Evolutionary conservation across 768 basidiomycete species (phyloP).

Genomic region (Russula compacta): DNA sequence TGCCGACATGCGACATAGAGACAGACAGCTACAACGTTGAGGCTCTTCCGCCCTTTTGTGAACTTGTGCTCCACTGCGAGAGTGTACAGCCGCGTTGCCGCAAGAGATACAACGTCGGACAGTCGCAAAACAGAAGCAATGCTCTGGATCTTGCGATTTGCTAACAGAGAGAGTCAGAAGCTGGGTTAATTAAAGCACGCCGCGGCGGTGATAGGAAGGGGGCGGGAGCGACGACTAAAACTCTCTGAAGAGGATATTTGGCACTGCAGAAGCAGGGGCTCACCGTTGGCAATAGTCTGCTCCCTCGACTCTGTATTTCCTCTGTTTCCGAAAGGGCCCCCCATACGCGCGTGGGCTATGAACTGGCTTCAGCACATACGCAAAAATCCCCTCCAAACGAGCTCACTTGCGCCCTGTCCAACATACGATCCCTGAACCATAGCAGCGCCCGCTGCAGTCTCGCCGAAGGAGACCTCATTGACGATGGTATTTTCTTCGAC

Average conservation of each 20-base stretch:
- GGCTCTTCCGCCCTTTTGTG: constrained; percentile 82
- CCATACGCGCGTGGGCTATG: constrained; percentile 73
- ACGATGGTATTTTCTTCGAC: constrained; percentile 92
- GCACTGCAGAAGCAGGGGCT: constrained; percentile 21
- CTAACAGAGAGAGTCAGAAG: constrained; percentile 31
- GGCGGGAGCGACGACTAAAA: too few species aligned
- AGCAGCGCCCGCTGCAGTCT: constrained; percentile 83
- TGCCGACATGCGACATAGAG: constrained; percentile 90
- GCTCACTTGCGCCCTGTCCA: constrained; percentile 82
- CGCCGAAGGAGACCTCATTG: constrained; percentile 92
- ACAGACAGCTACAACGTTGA: constrained; percentile 93
- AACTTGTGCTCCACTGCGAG: constrained; percentile 93
- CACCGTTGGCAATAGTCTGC: constrained; percentile 86
- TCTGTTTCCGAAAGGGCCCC: constrained; percentile 72
- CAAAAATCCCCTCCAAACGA: background rate
- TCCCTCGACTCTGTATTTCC: constrained; percentile 77
- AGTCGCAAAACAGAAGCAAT: constrained; percentile 71
- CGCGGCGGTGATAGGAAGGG: background rate
- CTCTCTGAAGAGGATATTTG: background rate
- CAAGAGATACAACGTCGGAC: constrained; percentile 69
- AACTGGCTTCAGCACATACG: background rate
- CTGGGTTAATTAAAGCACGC: background rate
- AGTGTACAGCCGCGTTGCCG: constrained; percentile 82
- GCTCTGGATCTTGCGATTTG: constrained; percentile 72
- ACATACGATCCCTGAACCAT: constrained; percentile 95